Conservation (phyloP, 2,329 filamentous ascomycete genomes). For the Pseudocercospora macadamiae region DNA sequence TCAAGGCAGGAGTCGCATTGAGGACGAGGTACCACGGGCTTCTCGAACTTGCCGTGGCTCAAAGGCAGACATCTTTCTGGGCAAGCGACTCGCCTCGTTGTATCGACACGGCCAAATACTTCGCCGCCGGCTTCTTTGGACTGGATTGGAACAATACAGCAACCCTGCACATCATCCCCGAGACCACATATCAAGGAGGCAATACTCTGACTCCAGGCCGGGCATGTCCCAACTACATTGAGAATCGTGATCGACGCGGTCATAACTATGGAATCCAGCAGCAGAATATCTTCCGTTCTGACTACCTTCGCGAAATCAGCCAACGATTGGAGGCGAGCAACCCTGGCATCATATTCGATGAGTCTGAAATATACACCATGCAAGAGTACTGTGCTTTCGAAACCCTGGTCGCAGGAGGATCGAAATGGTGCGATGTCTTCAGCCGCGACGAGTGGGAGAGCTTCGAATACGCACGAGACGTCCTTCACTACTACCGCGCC, state of each 20-base stretch:
- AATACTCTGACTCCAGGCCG: constrained; percentile 61
- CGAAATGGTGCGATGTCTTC: constrained; percentile 61
- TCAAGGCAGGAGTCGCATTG: constrained; percentile 58
- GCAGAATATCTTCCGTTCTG: constrained; percentile 50
- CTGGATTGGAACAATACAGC: constrained; percentile 49
- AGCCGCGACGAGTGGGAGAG: constrained; percentile 56
- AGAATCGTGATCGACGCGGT: constrained; percentile 42
- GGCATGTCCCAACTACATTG: constrained; percentile 46
- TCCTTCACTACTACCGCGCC: constrained; percentile 62
- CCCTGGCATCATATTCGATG: constrained; percentile 47
- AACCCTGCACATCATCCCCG: constrained; percentile 57
- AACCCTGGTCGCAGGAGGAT: constrained; percentile 55
- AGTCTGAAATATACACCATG: constrained; percentile 60
- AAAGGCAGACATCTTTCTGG: constrained; percentile 52
- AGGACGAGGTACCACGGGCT: constrained; percentile 57
- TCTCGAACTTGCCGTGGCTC: constrained; percentile 35
- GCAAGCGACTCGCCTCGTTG: constrained; percentile 58
- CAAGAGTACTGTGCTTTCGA: constrained; percentile 66
- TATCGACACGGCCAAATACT: constrained; percentile 59
- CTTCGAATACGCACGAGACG: constrained; percentile 62
- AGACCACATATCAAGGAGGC: constrained; percentile 53
- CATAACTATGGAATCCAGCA: constrained; percentile 55
- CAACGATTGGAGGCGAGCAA: constrained; percentile 49
- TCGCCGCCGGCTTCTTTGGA: constrained; percentile 59
- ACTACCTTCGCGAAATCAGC: constrained; percentile 53